Conservation (phyloP, 495 filamentous ascomycete species). For the Lepraria neglecta region DNA sequence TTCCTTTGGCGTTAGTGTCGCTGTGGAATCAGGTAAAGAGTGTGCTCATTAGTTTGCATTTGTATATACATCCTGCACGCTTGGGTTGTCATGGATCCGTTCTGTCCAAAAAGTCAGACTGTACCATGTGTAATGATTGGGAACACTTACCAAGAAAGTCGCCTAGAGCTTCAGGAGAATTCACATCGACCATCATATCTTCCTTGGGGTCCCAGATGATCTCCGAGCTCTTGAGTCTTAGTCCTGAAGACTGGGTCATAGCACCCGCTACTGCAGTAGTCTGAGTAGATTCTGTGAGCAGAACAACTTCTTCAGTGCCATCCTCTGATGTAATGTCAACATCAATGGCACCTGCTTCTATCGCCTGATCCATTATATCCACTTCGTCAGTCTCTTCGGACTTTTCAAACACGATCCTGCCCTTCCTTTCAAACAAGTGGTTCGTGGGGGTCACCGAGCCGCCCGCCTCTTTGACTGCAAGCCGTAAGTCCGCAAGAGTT, state of each 20-base stretch:
- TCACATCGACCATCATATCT: conserved; percentile 61
- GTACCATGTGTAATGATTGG: conserved; percentile 20
- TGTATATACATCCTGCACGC: conserved; percentile 60
- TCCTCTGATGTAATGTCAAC: conserved; percentile 50
- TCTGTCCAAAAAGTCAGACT: conserved; percentile 19
- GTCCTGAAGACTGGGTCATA: conserved; percentile 49
- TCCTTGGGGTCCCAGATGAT: conserved; percentile 82
- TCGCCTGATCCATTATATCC: conserved; percentile 69
- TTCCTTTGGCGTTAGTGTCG: too few species aligned
- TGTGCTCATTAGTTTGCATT: conserved; percentile 5
- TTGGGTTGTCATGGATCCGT: conserved; percentile 50
- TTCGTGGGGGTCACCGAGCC: conserved; percentile 63
- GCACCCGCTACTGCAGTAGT: conserved; percentile 59
- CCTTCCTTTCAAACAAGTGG: conserved; percentile 78
- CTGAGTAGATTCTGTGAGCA: conserved; percentile 67
- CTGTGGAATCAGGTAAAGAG: too few species aligned
- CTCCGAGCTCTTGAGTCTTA: conserved; percentile 63
- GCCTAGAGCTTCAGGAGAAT: conserved; percentile 42
- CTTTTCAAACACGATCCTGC: conserved; percentile 62
- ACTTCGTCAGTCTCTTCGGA: conserved; percentile 58
- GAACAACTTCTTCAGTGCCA: conserved; percentile 59
- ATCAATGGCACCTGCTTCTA: conserved; percentile 82
- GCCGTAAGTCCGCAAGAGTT: conserved; percentile 62
- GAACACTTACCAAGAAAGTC: conserved; percentile 51
- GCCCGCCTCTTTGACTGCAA: conserved; percentile 59